phyloP scores from a whole-genome alignment of 805 yeast genomes.

The Schizosaccharomyces japonicus region DNA sequence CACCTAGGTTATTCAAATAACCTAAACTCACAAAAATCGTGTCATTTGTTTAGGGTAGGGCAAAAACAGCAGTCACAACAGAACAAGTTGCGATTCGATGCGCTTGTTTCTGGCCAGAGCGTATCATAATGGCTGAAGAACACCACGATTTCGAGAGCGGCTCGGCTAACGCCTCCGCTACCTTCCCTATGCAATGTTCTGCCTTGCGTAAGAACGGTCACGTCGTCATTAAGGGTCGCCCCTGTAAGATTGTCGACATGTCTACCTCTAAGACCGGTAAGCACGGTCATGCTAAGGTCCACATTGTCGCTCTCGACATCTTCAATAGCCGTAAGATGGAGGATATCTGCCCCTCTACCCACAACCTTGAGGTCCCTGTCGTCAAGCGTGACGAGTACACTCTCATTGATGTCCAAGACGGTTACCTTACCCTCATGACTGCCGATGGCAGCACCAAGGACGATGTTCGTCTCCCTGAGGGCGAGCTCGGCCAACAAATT shows the following conservation, averaged over 20 bases:
- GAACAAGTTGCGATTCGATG: no score
- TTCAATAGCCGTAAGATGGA: conserved; percentile 98
- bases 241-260: conserved; percentile 98
- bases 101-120: no score
- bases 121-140: conserved; percentile 33
- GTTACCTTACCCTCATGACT: conserved; percentile 90
- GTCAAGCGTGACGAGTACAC: conserved; percentile 89
- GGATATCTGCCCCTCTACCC: conserved; percentile 99
- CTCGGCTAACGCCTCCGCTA: conserved; percentile 94
- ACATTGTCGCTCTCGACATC: conserved; percentile 94
- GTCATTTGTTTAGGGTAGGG: no score
- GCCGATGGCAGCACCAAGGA: conserved; percentile 96
- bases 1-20: no score
- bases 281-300: conserved; percentile 99
- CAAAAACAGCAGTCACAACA: no score
- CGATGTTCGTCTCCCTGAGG: conserved; percentile 94
- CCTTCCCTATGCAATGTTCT: conserved; percentile 98
- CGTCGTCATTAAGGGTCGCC: conserved; percentile 93
- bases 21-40: no score
- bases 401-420: conserved; percentile 88
- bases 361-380: conserved; percentile 98
- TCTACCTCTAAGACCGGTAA: conserved; percentile 99
- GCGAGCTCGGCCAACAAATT: conserved; percentile 84
- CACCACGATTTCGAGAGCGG: conserved; percentile 21
- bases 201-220: conserved; percentile 99